Base-by-base conservation (phyloP, 805 yeast genomes). In the Nakazawaea ishiwadae region DNA sequence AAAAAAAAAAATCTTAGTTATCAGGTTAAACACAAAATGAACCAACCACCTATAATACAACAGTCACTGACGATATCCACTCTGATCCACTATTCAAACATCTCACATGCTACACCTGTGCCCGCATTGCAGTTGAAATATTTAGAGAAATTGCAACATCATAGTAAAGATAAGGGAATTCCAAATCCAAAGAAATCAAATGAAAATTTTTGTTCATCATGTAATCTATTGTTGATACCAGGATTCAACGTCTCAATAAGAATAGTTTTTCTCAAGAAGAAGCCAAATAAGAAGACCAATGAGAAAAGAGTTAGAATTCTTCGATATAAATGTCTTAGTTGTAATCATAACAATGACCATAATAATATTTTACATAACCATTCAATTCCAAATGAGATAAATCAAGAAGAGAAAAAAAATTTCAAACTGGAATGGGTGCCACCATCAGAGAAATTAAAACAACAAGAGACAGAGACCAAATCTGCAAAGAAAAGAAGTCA, bases 311-410 rank as follows among this genome's bases (percentile, higher is more conserved):
- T 31, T 27, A 35, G 34, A 45, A 28, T 36, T 21, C 34, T 57
- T 19, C 30, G 40, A 12, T 54, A 55, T 37, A 35, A 35, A 21
- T 58, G 62, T 40, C 38, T 49, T 47, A 30, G 30, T 7, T 57
- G 62, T 31, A 41, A 38, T 3, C 37, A 33, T 19, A 24, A 31
- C 5, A 50, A 44, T 7, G 48, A 45, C 11, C 48, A 45, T 30
- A 27, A 35, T 6, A 40, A 42, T 30, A 18, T 15, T 10, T 20
- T 48, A 14, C 27, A 42, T 32, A 26, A 27, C 9, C 28, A 6
- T 21, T 16, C 7, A 7, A 31, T 14, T 10, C n/a, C 11, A 26
- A 14, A 18, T 19, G 14, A 10, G 11, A 10, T 5, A 24, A 34
- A 15, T 16, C 26, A 14, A 11, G 35, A 9, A 12, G 20, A 15